These are phyloP conservation scores for Austroboletus niveus DNA, from an alignment of 1,284 basidiomycete species.

Conservation along the genomic window DNA sequence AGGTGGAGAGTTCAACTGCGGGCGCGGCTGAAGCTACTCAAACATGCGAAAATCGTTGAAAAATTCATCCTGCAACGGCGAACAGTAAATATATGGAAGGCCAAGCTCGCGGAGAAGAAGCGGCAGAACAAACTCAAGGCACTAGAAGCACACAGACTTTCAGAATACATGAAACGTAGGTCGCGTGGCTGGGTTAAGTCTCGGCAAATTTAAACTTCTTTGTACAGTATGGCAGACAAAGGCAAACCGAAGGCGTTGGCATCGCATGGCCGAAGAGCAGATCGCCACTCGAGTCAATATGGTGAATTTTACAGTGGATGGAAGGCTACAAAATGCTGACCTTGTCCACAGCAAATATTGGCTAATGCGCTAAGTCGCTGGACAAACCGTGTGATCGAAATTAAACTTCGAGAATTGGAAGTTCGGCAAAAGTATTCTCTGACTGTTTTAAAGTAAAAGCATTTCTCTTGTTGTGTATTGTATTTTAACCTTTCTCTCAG, in stretches of 20 bases:
- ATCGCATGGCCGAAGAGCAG: constrained; percentile 29
- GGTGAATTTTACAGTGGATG: constrained; percentile 11
- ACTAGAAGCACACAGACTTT: constrained; percentile 40
- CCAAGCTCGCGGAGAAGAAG: constrained; percentile 46
- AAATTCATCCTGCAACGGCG: constrained; percentile 52
- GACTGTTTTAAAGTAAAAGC: constrained; percentile 46
- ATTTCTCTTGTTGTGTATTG: background rate
- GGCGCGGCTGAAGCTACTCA: constrained; percentile 47
- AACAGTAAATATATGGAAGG: constrained; percentile 53
- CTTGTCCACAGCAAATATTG: constrained; percentile 49
- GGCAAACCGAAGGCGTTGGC: constrained; percentile 23
- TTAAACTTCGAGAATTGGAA: constrained; percentile 70
- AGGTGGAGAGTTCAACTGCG: constrained; percentile 61
- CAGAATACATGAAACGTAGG: constrained; percentile 49
- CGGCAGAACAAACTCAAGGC: constrained; percentile 47
- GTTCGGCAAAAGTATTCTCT: constrained; percentile 50
- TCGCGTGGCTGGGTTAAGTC: constrained; percentile 2
- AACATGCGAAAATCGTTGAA: constrained; percentile 58
- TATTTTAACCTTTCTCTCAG: constrained; percentile 34
- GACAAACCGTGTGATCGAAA: constrained; percentile 69
- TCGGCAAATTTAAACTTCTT: constrained; percentile 14
- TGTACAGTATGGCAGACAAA: constrained; percentile 49
- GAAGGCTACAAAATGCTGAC: constrained; percentile 5
- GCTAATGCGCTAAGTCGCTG: constrained; percentile 49
- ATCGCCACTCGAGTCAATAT: constrained; percentile 15